phyloP scores from a whole-genome alignment of 129 eudicot species.

The Chrysanthemum makinoi region DNA sequence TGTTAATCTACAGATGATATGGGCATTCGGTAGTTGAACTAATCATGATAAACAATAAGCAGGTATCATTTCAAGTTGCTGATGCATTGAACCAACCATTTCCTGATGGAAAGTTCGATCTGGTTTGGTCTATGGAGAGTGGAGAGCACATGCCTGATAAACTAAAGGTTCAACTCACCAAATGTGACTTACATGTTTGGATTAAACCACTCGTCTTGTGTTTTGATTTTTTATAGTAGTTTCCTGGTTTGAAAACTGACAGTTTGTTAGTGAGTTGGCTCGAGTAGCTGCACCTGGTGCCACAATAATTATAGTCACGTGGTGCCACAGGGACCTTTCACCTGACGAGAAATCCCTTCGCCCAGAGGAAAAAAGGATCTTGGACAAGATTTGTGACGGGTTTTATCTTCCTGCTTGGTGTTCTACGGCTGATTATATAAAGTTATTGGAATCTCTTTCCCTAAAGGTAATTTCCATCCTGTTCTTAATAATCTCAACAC shows the following conservation, averaged over 20 bases:
- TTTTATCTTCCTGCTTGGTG: slow-evolving; percentile 94
- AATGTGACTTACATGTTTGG: background rate
- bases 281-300: slow-evolving; percentile 99
- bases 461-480: slow-evolving; percentile 49
- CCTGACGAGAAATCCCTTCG: slow-evolving; percentile 63
- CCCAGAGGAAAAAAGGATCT: slow-evolving; percentile 56
- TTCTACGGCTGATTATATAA: slow-evolving; percentile 82
- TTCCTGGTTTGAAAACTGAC: slow-evolving; percentile 20
- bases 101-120: slow-evolving; percentile 86
- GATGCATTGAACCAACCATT: slow-evolving; percentile 92
- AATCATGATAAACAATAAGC: slow-evolving; percentile 24
- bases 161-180: slow-evolving; percentile 46
- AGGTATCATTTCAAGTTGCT: slow-evolving; percentile 89
- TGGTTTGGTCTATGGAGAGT: slow-evolving; percentile 99
- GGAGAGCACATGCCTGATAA: slow-evolving; percentile 99
- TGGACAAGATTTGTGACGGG: slow-evolving; percentile 75
- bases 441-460: slow-evolving; percentile 64
- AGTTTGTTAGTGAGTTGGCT: slow-evolving; percentile 88
- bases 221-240: slow-evolving; percentile 6
- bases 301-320: slow-evolving; percentile 81
- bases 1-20: background rate
- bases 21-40: background rate
- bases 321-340: slow-evolving; percentile 94
- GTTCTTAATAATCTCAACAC: background rate
- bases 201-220: background rate